Base-by-base conservation (phyloP, 768 basidiomycete genomes). In the Gloeophyllum trabeum region DNA sequence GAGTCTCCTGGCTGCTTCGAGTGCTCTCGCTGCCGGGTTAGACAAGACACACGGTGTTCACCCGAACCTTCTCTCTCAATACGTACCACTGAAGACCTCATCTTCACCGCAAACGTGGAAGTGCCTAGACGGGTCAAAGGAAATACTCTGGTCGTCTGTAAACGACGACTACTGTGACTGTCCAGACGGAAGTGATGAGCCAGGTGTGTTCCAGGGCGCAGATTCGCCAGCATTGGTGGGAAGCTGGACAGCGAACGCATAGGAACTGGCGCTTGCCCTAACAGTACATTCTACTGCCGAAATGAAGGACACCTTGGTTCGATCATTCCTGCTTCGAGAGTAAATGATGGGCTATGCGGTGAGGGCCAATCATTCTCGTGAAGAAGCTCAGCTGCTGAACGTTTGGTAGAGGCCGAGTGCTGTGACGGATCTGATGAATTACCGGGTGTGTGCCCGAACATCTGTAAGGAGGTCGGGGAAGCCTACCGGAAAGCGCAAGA, bases 141-240 rank as follows among this genome's bases (percentile, higher is more conserved):
- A 75, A 47, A 88, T 97, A 48, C 63, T 80, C 2, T 90, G 81
- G 79, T 61, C 65, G 24, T 78, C 84, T 16, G 79, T 96, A 20
- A 96, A 97, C 58, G 89, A 97, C 55, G 91, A 97, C 60, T 90
- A 80, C 53, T 97, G 92, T 55, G 92, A 97, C 63, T 97, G 92
- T 55, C 68, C 70, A 23, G 92, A 96, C 54, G 91, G 91, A n/a
- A 91, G 85, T 48, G 92, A 97, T 49, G 92, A 97, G 57, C 92
- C 92, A 58, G 92, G 92, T 81, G 42, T 32, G 52, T 52, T n/a
- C n/a, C n/a, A n/a, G n/a, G n/a, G n/a, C n/a, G n/a, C n/a, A n/a
- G n/a, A n/a, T n/a, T n/a, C n/a, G n/a, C n/a, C n/a, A n/a, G n/a
- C n/a, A n/a, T n/a, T n/a, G n/a, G n/a, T n/a, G n/a, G n/a, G 12